Evolutionary conservation across 2,329 filamentous ascomycete species (phyloP), one percentile per base, ranked within the genome.

Genomic region (Amesomyces nigricolor): DNA sequence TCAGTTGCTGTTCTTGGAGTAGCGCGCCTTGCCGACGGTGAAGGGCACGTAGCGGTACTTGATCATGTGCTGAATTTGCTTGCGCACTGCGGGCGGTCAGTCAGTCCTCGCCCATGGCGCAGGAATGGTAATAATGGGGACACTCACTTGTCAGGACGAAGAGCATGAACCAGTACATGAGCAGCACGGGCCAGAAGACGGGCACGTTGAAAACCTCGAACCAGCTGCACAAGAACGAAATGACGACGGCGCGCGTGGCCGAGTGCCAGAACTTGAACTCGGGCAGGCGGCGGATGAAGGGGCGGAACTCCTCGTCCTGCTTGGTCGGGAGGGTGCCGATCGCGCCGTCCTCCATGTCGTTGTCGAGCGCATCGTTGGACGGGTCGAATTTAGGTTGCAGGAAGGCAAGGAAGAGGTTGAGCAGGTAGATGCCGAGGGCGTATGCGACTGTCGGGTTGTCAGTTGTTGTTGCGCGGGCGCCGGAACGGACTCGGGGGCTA

Each of bases 251-350:
- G 68, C 91, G 84, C 54, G 92, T 97, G 52, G 92, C 91, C 67
- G 89, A 88, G 76, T 96, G 90, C 94, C 94, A 99, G 79, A 99
- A 99, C 81, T 99, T 99, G 82, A 99, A 99, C 75, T 99, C 94
- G 54, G 94, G 94, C 22, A 99, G 83, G 58, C 94, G 83, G 68
- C 94, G 85, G 70, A 99, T 96, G 69, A 99, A 99, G 3, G 94
- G 94, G 61, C 91, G 85, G 79, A 99, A 99, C 76, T 99, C 94
- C 68, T 99, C 91, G 68, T 97, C 92, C 66, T 90, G 86, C 77
- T 96, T 96, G 56, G 91, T 97, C 22, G 94, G 94, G 43, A 99
- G 83, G 26, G 83, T 83, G 52, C 87, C 86, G 29, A 84, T 83
- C 14, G 89, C 81, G 59, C 94, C 94, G 66, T 96, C 92, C 74